Evolutionary conservation across 106 monocot genomes (phyloP).

Genomic region (Gastrodia elata): DNA sequence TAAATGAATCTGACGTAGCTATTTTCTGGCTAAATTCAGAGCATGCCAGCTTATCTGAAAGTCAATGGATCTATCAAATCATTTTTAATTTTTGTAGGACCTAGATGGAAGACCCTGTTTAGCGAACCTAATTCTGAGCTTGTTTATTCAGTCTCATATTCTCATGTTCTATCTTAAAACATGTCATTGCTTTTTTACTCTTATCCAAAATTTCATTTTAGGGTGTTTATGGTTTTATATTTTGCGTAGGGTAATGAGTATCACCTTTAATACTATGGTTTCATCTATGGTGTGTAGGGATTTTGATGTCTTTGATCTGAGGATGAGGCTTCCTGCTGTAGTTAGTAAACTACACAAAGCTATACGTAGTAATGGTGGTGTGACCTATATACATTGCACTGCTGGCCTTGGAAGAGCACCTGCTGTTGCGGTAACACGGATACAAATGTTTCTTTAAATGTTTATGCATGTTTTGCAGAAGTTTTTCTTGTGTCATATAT

Average conservation of each 20-base stretch:
- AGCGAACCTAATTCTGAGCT: background rate
- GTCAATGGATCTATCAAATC: background rate
- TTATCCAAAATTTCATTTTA: background rate
- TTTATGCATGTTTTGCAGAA: background rate
- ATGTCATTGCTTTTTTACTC: background rate
- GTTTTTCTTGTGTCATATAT: background rate
- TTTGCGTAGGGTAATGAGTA: background rate
- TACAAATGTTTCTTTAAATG: background rate
- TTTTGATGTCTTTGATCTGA: constrained; percentile 99
- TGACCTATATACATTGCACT: constrained; percentile 97
- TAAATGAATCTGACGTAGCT: background rate
- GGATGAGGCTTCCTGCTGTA: constrained; percentile 91
- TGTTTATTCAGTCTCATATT: background rate
- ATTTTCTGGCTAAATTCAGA: background rate
- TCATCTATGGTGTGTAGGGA: constrained; percentile 43
- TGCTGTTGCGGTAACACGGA: constrained; percentile 55
- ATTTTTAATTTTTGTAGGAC: background rate
- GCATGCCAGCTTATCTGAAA: background rate
- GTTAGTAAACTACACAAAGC: constrained; percentile 68
- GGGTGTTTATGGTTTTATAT: background rate
- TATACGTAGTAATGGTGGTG: constrained; percentile 80
- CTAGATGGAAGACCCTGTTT: background rate
- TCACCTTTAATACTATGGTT: background rate
- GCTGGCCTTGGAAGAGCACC: constrained; percentile 99
- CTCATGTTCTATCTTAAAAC: background rate